A percentile compares a stretch with the other conserved stretches of the same genome.
Conservation (phyloP, 768 basidiomycete genomes). For the Collybiopsis luxurians region DNA sequence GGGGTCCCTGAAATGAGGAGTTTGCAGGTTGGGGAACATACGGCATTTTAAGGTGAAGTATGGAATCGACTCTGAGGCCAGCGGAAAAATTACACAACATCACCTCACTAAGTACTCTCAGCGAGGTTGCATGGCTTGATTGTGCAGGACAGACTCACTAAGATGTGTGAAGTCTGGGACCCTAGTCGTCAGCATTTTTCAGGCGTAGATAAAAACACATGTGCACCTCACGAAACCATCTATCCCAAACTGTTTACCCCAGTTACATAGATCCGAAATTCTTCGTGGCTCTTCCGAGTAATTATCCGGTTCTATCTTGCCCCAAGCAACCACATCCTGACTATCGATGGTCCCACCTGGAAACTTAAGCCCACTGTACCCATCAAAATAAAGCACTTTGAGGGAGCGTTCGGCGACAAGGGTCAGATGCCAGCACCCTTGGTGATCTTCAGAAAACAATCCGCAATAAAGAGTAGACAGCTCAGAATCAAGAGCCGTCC, state of each 20-base stretch:
- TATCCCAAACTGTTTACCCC: conserved; percentile 26
- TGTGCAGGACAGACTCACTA: background rate
- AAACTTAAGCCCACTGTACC: conserved; percentile 28
- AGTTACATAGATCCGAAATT: conserved; percentile 26
- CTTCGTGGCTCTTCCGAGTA: conserved; percentile 19
- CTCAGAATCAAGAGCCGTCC: conserved; percentile 33
- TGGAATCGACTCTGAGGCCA: conserved; percentile 24
- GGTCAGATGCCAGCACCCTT: conserved; percentile 27
- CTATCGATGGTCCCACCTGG: conserved; percentile 28
- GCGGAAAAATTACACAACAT: conserved; percentile 31
- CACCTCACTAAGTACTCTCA: conserved; percentile 29
- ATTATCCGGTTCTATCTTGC: conserved; percentile 16
- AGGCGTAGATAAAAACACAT: no score
- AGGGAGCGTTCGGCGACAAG: conserved; percentile 23
- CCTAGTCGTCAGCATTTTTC: no score
- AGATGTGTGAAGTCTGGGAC: background rate
- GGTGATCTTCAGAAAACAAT: background rate
- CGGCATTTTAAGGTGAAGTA: conserved; percentile 11
- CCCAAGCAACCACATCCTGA: conserved; percentile 34
- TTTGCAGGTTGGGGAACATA: background rate
- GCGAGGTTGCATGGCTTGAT: no score
- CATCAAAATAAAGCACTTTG: conserved; percentile 29
- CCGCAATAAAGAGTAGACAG: conserved; percentile 27
- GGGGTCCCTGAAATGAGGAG: background rate
- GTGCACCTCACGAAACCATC: conserved; percentile 35